These are phyloP conservation scores for Vickermania ingenoplastis DNA, from an alignment of 208 protist species.

Conservation along the genomic window DNA sequence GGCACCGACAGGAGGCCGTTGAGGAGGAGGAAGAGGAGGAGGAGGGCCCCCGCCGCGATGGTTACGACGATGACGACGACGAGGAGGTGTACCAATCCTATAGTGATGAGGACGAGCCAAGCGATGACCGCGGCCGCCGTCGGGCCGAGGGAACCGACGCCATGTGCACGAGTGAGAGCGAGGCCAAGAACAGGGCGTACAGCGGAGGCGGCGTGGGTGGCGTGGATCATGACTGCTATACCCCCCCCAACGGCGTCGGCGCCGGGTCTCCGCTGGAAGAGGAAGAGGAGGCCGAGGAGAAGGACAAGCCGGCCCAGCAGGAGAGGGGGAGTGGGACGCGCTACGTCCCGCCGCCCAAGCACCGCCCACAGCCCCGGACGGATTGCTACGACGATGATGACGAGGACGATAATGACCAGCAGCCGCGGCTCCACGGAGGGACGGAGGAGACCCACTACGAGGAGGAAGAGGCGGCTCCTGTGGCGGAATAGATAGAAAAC, in stretches of 20 bases:
- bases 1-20: background rate
- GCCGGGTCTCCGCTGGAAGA: background rate
- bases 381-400: background rate
- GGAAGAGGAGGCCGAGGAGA: background rate
- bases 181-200: background rate
- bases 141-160: too few species aligned
- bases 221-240: background rate
- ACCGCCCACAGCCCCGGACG: background rate
- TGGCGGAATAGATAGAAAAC: too few species aligned
- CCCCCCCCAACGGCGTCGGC: background rate
- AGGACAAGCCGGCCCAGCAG: background rate
- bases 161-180: background rate
- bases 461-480: too few species aligned
- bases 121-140: background rate
- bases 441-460: too few species aligned
- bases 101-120: background rate
- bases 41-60: background rate
- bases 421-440: too few species aligned
- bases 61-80: background rate
- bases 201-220: background rate
- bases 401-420: background rate
- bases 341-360: too few species aligned
- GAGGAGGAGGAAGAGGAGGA: background rate
- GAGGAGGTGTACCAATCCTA: background rate
- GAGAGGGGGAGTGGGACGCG: too few species aligned